Conservation (phyloP, 2,329 filamentous ascomycete genomes). For the Ramularia endophylla region DNA sequence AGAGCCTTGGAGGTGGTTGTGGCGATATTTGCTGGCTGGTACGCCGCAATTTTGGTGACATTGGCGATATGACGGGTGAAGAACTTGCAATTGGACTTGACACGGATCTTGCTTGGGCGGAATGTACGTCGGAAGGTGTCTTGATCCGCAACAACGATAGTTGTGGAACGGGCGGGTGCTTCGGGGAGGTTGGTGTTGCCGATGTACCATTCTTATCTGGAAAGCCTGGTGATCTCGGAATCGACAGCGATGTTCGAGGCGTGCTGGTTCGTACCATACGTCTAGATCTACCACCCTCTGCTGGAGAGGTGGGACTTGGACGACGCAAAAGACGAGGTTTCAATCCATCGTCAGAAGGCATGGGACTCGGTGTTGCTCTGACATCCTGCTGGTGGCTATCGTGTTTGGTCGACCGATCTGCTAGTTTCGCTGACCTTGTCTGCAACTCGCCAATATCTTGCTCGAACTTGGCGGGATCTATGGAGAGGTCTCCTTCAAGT, state of each 20-base stretch:
- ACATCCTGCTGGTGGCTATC: constrained; percentile 1
- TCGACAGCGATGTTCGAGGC: constrained; percentile 22
- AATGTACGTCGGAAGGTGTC: constrained; percentile 19
- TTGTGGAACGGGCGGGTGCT: constrained; percentile 17
- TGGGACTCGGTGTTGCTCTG: background rate
- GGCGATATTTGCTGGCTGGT: too few relatives aligned
- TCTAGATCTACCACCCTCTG: background rate
- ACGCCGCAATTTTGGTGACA: too few relatives aligned
- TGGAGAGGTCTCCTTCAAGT: constrained; percentile 29
- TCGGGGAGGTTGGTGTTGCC: constrained; percentile 4
- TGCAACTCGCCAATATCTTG: constrained; percentile 25
- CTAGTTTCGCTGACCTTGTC: constrained; percentile 20
- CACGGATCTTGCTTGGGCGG: background rate
- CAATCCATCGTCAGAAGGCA: too few relatives aligned
- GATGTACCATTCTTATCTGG: too few relatives aligned
- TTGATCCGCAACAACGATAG: constrained; percentile 20
- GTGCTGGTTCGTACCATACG: constrained; percentile 15
- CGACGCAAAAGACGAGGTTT: too few relatives aligned
- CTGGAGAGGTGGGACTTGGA: background rate
- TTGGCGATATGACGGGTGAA: too few relatives aligned
- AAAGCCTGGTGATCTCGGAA: constrained; percentile 19
- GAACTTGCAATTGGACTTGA: too few relatives aligned
- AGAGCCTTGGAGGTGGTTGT: background rate
- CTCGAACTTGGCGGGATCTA: constrained; percentile 30
- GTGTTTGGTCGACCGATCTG: background rate